These are phyloP conservation scores for Thalassiosira profunda DNA, from an alignment of 108 stramenopile genomes.

Conservation along the genomic window DNA sequence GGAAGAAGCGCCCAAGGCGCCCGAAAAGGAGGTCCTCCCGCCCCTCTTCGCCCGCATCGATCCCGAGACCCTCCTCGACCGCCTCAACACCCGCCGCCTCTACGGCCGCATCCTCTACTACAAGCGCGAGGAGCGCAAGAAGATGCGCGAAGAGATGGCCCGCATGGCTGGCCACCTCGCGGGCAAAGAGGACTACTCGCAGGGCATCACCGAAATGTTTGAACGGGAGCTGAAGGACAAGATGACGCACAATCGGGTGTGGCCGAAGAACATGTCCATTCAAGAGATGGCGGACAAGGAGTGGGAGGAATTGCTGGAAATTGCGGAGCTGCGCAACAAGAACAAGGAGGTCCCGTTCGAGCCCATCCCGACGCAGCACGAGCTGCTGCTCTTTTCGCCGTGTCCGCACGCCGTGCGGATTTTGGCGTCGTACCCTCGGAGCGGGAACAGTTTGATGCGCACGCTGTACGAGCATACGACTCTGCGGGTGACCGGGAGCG, in stretches of 20 bases:
- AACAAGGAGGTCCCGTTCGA: conserved; percentile 21
- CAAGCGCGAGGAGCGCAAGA: conserved; percentile 5
- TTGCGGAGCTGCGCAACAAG: conserved; percentile 12
- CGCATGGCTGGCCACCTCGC: no score
- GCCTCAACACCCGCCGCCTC: conserved; percentile 50
- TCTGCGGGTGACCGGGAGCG: conserved; percentile 90
- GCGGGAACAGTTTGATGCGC: conserved; percentile 82
- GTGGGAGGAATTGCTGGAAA: conserved; percentile 56
- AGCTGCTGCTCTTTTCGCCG: conserved; percentile 66
- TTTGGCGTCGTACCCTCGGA: conserved; percentile 85
- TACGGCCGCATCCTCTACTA: conserved; percentile 21
- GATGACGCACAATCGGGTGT: conserved; percentile 20
- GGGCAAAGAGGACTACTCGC: background rate
- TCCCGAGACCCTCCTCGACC: conserved; percentile 30
- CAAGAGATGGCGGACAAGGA: conserved; percentile 56
- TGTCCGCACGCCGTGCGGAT: conserved; percentile 66
- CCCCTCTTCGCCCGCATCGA: conserved; percentile 29
- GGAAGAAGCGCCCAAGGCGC: background rate
- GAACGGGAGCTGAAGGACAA: conserved; percentile 30
- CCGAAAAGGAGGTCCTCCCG: conserved; percentile 10
- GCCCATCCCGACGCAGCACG: conserved; percentile 50
- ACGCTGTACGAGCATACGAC: conserved; percentile 76
- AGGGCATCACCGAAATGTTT: conserved; percentile 14
- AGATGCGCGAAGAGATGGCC: background rate
- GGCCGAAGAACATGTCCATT: conserved; percentile 50